Conservation (phyloP, 257 asterid genomes). For the Mentha longifolia region DNA sequence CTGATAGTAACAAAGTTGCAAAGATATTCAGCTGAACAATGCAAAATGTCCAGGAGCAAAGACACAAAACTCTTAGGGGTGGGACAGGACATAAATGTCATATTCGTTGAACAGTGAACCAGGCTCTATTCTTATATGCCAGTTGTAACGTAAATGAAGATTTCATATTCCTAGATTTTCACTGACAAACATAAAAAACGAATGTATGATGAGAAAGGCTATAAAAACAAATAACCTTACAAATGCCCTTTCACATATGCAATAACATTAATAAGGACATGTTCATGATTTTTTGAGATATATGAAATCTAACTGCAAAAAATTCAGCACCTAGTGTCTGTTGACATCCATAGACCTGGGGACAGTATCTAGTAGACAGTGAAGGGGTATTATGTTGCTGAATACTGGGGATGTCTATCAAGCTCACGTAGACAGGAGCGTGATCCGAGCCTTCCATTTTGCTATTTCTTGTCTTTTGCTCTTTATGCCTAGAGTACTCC, state of each 20-base stretch:
- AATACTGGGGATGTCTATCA: slow-evolving; percentile 63
- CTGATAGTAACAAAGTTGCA: neutral
- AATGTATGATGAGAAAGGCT: neutral
- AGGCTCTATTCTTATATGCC: neutral
- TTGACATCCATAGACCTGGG: slow-evolving; percentile 88
- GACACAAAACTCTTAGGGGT: neutral
- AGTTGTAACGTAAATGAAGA: neutral
- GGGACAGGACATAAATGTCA: slow-evolving; percentile 4
- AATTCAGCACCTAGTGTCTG: slow-evolving; percentile 77
- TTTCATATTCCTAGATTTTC: neutral
- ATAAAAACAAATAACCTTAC: slow-evolving; percentile 14
- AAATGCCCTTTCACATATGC: slow-evolving; percentile 18
- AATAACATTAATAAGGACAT: slow-evolving; percentile 12
- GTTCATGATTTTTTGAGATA: neutral
- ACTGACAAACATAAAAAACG: neutral
- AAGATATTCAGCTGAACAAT: neutral
- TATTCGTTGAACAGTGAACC: neutral
- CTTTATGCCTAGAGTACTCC: slow-evolving; percentile 38
- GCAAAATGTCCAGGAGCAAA: slow-evolving; percentile 15
- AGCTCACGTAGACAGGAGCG: slow-evolving; percentile 75
- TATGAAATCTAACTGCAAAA: slow-evolving; percentile 20
- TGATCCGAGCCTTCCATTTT: slow-evolving; percentile 98
- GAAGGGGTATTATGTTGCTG: slow-evolving; percentile 77
- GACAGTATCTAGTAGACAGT: slow-evolving; percentile 83
- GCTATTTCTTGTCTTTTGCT: slow-evolving; percentile 52